A percentile compares a stretch with the other conserved stretches of the same genome.
Conservation (phyloP, 352 stramenopile species). For the Phytopythium mirpurense region DNA sequence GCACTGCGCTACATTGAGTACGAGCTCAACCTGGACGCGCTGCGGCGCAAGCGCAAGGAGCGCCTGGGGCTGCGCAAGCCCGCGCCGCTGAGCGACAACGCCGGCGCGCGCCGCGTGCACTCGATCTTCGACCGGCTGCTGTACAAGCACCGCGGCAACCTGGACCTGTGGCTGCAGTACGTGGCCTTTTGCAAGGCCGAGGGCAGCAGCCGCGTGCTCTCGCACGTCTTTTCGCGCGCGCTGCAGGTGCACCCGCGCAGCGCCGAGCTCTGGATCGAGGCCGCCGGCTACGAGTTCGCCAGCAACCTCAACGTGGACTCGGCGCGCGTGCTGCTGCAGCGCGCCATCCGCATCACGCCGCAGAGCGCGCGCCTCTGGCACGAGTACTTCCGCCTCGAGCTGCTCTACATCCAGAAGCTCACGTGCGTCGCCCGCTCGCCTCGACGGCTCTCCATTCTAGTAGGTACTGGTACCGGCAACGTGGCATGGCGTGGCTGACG, state of each 20-base stretch:
- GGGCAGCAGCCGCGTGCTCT: conserved; percentile 62
- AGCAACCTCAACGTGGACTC: conserved; percentile 83
- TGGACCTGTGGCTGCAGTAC: conserved; percentile 91
- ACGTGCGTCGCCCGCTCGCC: conserved; percentile 12
- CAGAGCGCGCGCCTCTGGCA: conserved; percentile 80
- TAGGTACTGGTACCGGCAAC: no score
- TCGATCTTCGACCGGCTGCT: conserved; percentile 85
- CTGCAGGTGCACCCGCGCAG: conserved; percentile 85
- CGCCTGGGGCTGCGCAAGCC: conserved; percentile 62
- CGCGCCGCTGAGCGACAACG: conserved; percentile 59
- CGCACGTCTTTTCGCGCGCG: conserved; percentile 78
- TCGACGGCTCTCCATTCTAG: no score
- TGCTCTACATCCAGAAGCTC: conserved; percentile 90
- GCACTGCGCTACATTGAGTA: conserved; percentile 93
- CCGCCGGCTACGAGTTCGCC: conserved; percentile 88
- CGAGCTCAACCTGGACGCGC: conserved; percentile 89
- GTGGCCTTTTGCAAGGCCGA: conserved; percentile 83
- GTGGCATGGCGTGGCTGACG: no score
- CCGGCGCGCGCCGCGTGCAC: conserved; percentile 67
- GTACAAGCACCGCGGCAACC: conserved; percentile 82
- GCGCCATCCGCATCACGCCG: conserved; percentile 89
- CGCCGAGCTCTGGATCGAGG: conserved; percentile 87
- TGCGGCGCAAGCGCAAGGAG: conserved; percentile 81
- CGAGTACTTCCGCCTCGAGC: conserved; percentile 89
- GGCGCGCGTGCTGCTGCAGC: conserved; percentile 88